Evolutionary conservation across 2,329 filamentous ascomycete genomes (phyloP), one percentile per base, ranked within the genome.

Genomic region (Penicillium occitanis): DNA sequence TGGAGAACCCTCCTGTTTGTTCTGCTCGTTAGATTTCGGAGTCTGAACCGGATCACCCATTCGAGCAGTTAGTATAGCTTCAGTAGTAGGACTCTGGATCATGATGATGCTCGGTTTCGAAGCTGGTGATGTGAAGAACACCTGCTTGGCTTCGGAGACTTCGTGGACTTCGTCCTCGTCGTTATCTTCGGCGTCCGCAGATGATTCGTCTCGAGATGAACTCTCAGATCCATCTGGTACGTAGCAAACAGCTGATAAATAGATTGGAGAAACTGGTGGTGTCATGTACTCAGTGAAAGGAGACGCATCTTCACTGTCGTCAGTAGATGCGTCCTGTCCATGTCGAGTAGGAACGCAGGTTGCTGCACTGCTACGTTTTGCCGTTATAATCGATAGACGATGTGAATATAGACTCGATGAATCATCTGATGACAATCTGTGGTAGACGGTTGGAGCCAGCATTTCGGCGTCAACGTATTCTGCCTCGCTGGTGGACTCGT

Each of bases 381-480:
- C 62, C 19, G 66, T 67, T 19, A 61, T 44, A 7, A 67, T 61
- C 5, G 66, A 67, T 8, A 67, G 66, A 5, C 55, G 61, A n/a
- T 59, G 28, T 11, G 61, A 65, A 35, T 65, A 61, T 7, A 59
- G 55, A 30, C 66, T 65, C 1, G 61, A 48, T 13, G 62, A 58
- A 30, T 55, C 61, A 28, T 67, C 61, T 17, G 60, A 35, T 55
- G 10, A 28, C 10, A 37, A 37, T 25, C 44, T 19, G 13, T 42
- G 70, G 72, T 5, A 71, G 68, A 14, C 33, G 6, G 50, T 30
- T 33, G 53, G 53, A 37, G 74, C 50, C 1, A 58, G 59, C 60
- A 59, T 59, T 50, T 59, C 53, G 17, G 37, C 33, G 17, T 35
- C 25, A 19, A 28, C 10, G 25, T 44, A 61, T n/a, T 63, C 64